Conservation (phyloP, 306 rosid genomes). For the Corylus heterophylla region DNA sequence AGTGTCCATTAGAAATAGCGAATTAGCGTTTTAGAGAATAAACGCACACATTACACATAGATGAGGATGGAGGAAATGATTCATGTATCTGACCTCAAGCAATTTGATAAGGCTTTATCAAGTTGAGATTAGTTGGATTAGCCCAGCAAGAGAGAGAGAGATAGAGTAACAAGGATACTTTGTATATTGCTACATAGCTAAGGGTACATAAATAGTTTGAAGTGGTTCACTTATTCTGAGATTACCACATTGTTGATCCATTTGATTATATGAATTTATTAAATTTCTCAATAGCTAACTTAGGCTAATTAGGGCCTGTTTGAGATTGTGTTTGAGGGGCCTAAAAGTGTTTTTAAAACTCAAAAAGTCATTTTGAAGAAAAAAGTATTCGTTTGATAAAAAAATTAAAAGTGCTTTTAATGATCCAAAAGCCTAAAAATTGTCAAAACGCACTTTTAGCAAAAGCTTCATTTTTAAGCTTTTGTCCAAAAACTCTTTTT, state of each 20-base stretch:
- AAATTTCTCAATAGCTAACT: neutral
- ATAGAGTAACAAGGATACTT: neutral
- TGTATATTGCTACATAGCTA: neutral
- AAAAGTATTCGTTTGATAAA: no score
- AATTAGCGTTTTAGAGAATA: neutral
- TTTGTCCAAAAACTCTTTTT: no score
- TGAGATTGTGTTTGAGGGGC: no score
- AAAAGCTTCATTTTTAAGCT: no score
- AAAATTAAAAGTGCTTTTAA: no score
- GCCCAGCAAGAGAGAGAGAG: neutral
- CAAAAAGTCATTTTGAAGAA: no score
- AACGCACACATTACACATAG: neutral
- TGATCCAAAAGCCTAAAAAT: no score
- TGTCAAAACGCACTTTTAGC: no score
- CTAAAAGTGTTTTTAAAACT: no score
- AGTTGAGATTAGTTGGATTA: neutral
- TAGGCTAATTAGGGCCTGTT: no score
- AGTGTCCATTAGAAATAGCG: neutral
- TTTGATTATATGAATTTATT: neutral
- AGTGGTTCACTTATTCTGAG: neutral
- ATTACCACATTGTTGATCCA: neutral
- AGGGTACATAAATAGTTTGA: neutral
- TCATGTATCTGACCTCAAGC: neutral
- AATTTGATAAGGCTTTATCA: neutral
- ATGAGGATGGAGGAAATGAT: neutral